Conservation (phyloP, 306 rosid genomes). For the Sechiopsis laciniata region DNA sequence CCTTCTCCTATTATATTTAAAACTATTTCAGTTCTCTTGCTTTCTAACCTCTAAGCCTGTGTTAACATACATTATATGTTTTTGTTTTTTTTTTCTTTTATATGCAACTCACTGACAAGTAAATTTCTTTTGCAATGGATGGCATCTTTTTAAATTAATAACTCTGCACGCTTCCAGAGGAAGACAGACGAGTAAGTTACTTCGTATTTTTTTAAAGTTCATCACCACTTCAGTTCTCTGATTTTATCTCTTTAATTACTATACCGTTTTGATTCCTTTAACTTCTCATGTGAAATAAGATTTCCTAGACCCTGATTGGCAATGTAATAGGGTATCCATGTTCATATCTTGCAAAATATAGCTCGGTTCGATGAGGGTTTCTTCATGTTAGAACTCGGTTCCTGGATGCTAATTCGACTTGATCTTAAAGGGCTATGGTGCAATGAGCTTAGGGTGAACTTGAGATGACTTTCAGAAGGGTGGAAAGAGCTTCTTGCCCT, state of each 20-base stretch:
- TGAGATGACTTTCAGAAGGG: neutral
- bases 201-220: neutral
- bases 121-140: conserved; percentile 32
- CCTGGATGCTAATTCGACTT: neutral
- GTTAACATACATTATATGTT: neutral
- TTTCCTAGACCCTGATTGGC: neutral
- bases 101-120: conserved; percentile 35
- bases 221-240: neutral
- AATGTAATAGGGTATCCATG: neutral
- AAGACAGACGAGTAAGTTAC: conserved; percentile 88
- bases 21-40: neutral
- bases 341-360: neutral
- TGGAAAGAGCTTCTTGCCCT: neutral
- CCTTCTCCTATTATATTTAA: conserved; percentile 1
- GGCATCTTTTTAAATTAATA: conserved; percentile 28
- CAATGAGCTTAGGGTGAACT: neutral
- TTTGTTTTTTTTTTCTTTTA: neutral
- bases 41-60: neutral
- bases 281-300: neutral
- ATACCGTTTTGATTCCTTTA: neutral
- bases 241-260: neutral
- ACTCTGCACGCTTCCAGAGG: conserved; percentile 53
- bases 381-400: neutral
- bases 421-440: neutral
- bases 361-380: conserved; percentile 7